These are phyloP conservation scores for Eleusine coracana DNA, from an alignment of 176 grass and related monocot genomes.

Conservation along the genomic window DNA sequence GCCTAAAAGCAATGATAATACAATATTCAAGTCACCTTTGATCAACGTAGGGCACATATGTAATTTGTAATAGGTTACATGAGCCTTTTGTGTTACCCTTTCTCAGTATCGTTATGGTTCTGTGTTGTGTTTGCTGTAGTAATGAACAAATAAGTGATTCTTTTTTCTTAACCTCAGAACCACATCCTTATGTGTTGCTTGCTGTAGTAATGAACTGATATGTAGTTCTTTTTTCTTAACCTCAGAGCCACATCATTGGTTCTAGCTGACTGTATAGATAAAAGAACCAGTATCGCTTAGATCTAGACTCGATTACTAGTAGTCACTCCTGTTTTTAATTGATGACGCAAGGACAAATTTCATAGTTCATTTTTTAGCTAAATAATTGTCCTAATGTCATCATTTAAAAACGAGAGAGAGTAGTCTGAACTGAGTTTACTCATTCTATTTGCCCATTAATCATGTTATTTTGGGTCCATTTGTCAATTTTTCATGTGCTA, in stretches of 20 bases:
- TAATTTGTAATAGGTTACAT: not conserved
- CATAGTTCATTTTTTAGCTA: not conserved
- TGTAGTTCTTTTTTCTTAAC: not conserved
- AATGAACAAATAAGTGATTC: too few species aligned
- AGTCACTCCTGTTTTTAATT: not conserved
- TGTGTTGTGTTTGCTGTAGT: not conserved
- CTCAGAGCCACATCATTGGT: not conserved
- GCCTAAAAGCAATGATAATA: not conserved
- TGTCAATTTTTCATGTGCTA: too few species aligned
- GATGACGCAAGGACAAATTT: not conserved
- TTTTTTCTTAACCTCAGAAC: too few species aligned
- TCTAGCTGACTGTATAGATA: not conserved
- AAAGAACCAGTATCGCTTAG: not conserved
- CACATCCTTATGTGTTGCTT: too few species aligned
- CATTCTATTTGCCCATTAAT: not conserved
- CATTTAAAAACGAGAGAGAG: not conserved
- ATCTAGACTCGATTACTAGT: not conserved
- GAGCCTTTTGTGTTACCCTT: not conserved
- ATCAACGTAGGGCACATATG: too few species aligned
- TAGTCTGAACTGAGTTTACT: not conserved
- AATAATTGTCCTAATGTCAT: not conserved
- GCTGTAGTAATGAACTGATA: not conserved
- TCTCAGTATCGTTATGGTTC: not conserved
- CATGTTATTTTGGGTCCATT: not conserved
- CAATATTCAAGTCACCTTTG: slow-evolving; percentile 6